A percentile compares a stretch with the other conserved stretches of the same genome.
phyloP scores from a whole-genome alignment of 140 eudicot genomes.

The Bidens hawaiensis region DNA sequence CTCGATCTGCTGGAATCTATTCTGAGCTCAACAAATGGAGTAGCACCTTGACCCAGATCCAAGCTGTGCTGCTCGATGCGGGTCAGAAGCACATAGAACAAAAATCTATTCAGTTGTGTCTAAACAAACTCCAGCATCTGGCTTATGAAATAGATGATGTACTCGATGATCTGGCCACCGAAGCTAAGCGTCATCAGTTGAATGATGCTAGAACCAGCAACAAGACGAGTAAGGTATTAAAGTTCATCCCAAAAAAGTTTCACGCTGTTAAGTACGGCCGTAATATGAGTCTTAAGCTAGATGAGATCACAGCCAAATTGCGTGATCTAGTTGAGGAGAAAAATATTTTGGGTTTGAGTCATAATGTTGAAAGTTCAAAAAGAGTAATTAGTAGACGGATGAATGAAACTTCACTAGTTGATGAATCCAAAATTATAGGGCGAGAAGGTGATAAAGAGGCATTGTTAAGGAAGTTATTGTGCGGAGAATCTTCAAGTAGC shows the following conservation, averaged over 20 bases:
- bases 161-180: not conserved
- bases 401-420: conserved; percentile 28
- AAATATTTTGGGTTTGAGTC: conserved; percentile 2
- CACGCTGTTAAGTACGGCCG: too few species aligned
- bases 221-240: not conserved
- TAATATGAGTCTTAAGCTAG: conserved; percentile 1
- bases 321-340: conserved; percentile 1
- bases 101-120: not conserved
- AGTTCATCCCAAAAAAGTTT: too few species aligned
- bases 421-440: conserved; percentile 21
- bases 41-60: not conserved
- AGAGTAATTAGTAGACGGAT: too few species aligned
- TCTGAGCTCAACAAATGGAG: not conserved
- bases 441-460: conserved; percentile 29
- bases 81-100: not conserved
- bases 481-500: not conserved
- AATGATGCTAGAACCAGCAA: not conserved
- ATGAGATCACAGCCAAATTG: conserved; percentile 3
- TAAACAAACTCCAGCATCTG: not conserved
- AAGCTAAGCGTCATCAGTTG: not conserved
- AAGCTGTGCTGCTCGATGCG: not conserved
- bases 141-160: conserved; percentile 3
- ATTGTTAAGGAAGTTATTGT: conserved; percentile 10
- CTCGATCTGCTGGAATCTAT: not conserved
- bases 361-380: too few species aligned